A percentile compares a stretch with the other conserved stretches of the same genome.
phyloP scores from a whole-genome alignment of 805 yeast species.

The Ogataea pini region DNA sequence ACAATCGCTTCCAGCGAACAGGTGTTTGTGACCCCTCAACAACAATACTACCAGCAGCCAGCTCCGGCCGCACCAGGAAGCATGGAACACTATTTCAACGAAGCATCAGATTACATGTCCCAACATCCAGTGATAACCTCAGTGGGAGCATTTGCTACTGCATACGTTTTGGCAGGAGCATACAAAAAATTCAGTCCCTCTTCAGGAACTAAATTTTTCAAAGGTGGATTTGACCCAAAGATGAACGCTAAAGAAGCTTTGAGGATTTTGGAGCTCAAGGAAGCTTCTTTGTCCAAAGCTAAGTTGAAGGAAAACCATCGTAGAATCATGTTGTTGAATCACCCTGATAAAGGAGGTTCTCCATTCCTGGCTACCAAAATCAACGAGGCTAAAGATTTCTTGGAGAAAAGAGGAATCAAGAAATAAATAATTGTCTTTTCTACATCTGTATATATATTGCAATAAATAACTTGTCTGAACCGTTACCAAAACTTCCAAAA shows the following conservation, averaged over 20 bases:
- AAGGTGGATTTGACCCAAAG: constrained; percentile 91
- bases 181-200: constrained; percentile 71
- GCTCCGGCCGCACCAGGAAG: constrained; percentile 37
- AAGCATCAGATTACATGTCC: constrained; percentile 57
- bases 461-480: constrained; percentile 2
- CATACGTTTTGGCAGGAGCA: constrained; percentile 65
- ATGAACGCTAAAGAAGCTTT: constrained; percentile 89
- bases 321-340: constrained; percentile 81
- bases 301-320: constrained; percentile 79
- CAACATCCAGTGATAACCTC: constrained; percentile 78
- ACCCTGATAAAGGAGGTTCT: constrained; percentile 94
- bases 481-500: constrained; percentile 35
- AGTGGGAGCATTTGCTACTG: constrained; percentile 64
- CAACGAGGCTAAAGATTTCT: constrained; percentile 85
- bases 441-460: background rate
- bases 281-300: constrained; percentile 59
- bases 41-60: constrained; percentile 26
- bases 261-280: constrained; percentile 75
- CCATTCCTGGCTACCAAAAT: constrained; percentile 87
- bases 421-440: constrained; percentile 22
- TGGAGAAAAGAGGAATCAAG: constrained; percentile 61
- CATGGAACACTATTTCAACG: constrained; percentile 66
- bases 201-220: constrained; percentile 61
- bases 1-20: constrained; percentile 18
- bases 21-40: constrained; percentile 17